Conservation (phyloP, 768 basidiomycete genomes). For the Hygrophorus russula region DNA sequence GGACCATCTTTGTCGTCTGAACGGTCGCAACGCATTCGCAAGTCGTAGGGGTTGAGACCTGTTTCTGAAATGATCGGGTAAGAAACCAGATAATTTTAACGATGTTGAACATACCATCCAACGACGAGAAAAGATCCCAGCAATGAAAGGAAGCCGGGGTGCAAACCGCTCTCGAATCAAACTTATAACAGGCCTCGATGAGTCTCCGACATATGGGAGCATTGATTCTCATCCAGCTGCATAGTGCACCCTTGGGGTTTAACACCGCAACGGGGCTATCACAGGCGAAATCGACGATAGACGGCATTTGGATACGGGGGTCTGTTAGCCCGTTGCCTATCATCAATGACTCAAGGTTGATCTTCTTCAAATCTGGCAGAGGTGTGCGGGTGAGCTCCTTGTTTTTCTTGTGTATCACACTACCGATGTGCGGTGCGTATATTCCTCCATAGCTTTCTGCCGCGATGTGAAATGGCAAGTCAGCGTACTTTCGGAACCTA, state of each 20-base stretch:
- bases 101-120: slow-evolving; percentile 34
- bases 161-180: slow-evolving; percentile 49
- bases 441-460: slow-evolving; percentile 74
- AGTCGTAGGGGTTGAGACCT: slow-evolving; percentile 85
- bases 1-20: slow-evolving; percentile 41
- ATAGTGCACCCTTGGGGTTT: slow-evolving; percentile 56
- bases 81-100: not conserved
- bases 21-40: slow-evolving; percentile 64
- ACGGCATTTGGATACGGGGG: slow-evolving; percentile 69
- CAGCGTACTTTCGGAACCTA: slow-evolving; percentile 66
- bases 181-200: slow-evolving; percentile 59
- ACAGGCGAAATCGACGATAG: slow-evolving; percentile 76
- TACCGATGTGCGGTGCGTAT: slow-evolving; percentile 81
- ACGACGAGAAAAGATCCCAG: slow-evolving; percentile 55
- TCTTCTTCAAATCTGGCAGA: slow-evolving; percentile 41
- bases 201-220: slow-evolving; percentile 66
- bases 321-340: slow-evolving; percentile 86
- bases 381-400: slow-evolving; percentile 31
- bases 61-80: slow-evolving; percentile 28
- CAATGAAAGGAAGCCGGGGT: slow-evolving; percentile 74
- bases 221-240: slow-evolving; percentile 49
- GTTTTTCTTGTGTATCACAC: slow-evolving; percentile 71
- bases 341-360: slow-evolving; percentile 77
- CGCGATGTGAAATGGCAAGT: slow-evolving; percentile 67
- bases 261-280: slow-evolving; percentile 77